Evolutionary conservation across 176 grass and related monocot genomes (phyloP), one percentile per base, ranked within the genome.

Genomic region (Musa itinerans): DNA sequence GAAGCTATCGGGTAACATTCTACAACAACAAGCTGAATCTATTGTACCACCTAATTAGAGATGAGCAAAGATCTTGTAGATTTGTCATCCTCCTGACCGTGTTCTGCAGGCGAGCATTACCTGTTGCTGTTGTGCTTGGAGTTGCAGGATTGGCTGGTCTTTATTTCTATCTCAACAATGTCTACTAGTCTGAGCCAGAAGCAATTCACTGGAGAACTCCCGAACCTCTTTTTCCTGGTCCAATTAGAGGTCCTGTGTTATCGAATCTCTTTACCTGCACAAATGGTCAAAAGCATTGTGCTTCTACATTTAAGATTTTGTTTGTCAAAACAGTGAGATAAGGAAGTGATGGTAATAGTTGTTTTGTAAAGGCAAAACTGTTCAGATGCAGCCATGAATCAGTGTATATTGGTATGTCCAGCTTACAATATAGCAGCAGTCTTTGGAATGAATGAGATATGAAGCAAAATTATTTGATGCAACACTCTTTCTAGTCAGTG

Each of bases 131-230:
- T 7, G 88, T 85, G 17, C 78, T 84, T 0, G 95, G 86, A 72
- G 2, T 91, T 57, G 54, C 83, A 11, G 88, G 71, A 34, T 70
- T 99, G 24, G 88, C 74, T 0, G 88, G 84, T 24, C 24, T 93
- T 2, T 98, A 84, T 81, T 87, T 87, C 83, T 99, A 99, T 76
- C 82, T 98, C 67, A 98, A 91, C 86, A 89, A 15, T 59, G 65
- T 71, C 21, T 98, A 89, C 72, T 93, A 87, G 69, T 29, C 48
- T 19, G 57, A 15, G 6, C n/a, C 2, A 61, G 3, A 61, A 7
- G 15, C 57, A 61, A 20, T n/a, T n/a, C n/a, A 61, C 57, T 61
- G 57, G 57, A 61, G 57, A 61, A 61, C 34, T 43, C 34, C 34
- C 14, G 17, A 61, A 61, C n/a, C 15, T 61, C 16, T 17, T 61